Percentiles rank a stretch among this genome's conserved stretches.
These are phyloP conservation scores for Stylonectria norvegica DNA, from an alignment of 2,329 filamentous ascomycete genomes.

Conservation along the genomic window DNA sequence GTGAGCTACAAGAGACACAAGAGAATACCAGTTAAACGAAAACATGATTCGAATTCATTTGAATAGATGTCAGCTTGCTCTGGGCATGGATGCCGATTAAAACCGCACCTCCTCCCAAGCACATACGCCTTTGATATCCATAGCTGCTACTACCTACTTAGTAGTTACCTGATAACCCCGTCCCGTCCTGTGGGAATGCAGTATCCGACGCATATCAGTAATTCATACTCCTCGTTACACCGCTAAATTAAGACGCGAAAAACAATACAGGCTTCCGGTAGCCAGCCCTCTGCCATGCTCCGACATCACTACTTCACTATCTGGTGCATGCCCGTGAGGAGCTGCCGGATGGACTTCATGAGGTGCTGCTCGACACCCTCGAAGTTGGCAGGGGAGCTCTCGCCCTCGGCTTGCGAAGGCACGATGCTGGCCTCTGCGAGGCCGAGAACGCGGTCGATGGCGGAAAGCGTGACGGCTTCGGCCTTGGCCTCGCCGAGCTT, in stretches of 20 bases:
- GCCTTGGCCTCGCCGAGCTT: slow-evolving; percentile 41
- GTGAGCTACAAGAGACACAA: too few relatives aligned
- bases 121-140: too few relatives aligned
- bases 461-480: slow-evolving; percentile 47
- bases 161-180: too few relatives aligned
- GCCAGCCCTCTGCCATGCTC: slow-evolving; percentile 11
- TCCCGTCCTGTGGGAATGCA: too few relatives aligned
- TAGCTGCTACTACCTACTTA: too few relatives aligned
- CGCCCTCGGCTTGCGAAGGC: slow-evolving; percentile 32
- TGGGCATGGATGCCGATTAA: slow-evolving; percentile 29
- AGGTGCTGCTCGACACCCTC: slow-evolving; percentile 41
- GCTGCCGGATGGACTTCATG: slow-evolving; percentile 39
- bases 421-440: slow-evolving; percentile 44
- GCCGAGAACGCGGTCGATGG: slow-evolving; percentile 49
- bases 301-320: too few relatives aligned
- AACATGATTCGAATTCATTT: slow-evolving; percentile 16
- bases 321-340: slow-evolving; percentile 40
- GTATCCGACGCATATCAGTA: too few relatives aligned
- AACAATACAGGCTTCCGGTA: slow-evolving; percentile 13
- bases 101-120: too few relatives aligned
- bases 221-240: slow-evolving; percentile 27
- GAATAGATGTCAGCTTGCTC: slow-evolving; percentile 23
- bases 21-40: slow-evolving; percentile 3
- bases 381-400: slow-evolving; percentile 31
- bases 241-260: slow-evolving; percentile 22